Conservation (phyloP, 139 green algal species). For the Ettlia oleoabundans region DNA sequence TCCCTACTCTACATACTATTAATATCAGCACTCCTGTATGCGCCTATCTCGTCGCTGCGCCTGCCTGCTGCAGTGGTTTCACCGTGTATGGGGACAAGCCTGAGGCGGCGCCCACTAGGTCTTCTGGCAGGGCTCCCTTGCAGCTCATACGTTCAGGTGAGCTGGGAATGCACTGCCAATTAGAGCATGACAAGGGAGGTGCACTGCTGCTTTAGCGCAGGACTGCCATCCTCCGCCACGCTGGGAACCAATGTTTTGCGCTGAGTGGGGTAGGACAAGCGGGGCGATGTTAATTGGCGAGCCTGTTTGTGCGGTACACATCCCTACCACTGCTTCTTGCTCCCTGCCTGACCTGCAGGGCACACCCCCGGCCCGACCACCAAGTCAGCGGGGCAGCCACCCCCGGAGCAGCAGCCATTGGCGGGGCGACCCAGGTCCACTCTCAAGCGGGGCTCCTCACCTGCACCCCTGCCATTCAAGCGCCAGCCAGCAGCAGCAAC, state of each 20-base stretch:
- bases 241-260: too few relatives aligned
- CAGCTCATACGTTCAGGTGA: constrained; percentile 16
- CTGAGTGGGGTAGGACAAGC: too few relatives aligned
- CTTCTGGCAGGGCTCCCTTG: background rate
- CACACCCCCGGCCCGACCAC: too few relatives aligned
- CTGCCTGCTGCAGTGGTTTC: background rate
- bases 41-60: background rate
- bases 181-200: too few relatives aligned
- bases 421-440: background rate
- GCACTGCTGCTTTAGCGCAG: too few relatives aligned
- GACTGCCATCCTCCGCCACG: too few relatives aligned
- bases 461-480: background rate
- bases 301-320: too few relatives aligned
- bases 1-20: too few relatives aligned
- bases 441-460: constrained; percentile 2
- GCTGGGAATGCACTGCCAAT: background rate
- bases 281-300: too few relatives aligned
- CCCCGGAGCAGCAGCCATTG: background rate
- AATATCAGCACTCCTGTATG: background rate
- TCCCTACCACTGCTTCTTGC: too few relatives aligned
- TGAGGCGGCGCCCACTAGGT: background rate
- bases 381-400: too few relatives aligned
- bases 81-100: constrained; percentile 14
- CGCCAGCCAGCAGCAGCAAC: background rate
- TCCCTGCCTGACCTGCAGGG: too few relatives aligned